Evolutionary conservation across 225 moss, liverwort and hornwort genomes (phyloP), one percentile per base, ranked within the genome.

Genomic region (Bryoerythrophyllum caledonicum): DNA sequence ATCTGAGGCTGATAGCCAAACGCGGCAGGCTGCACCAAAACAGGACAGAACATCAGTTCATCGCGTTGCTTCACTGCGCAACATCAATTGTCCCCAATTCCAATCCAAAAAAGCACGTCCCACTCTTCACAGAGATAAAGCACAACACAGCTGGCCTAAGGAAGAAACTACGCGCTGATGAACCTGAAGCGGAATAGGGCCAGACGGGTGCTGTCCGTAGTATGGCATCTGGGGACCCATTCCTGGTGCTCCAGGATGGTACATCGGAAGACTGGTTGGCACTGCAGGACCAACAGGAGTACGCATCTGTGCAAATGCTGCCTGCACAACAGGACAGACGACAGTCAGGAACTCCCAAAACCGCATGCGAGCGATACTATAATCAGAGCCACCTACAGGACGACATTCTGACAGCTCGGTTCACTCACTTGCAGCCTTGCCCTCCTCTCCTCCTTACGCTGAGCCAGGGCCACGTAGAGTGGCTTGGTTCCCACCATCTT

Each of bases 401-500:
- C 10, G 13, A 60, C 13, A 32, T 49, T 14, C 4, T 28, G n/a
- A 16, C 4, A 14, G 30, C 35, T 27, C 20, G 27, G 2, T 38
- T 10, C 27, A 75, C 83, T 86, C 75, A 92, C 92, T 92, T 94
- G 94, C 74, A 92, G 74, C 80, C 90, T 85, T 23, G 94, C 86
- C 72, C 90, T 90, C 66, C 94, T 74, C 76, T 93, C 89, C 69
- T 94, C 92, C 65, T 94, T 94, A 11, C 93, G 90, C 73, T 94
- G 90, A 24, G 93, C 93, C 52, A 94, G 72, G 57, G 91, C 93
- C 48, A 94, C 93, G 72, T 90, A 93, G 20, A 94, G 53, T 20
- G 92, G 92, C 69, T 96, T 90, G 70, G 78, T 89, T 11, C 91
- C 95, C 55, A 96, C 91, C 95, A 96, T 91, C 76, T 91, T 86